Base-by-base conservation (phyloP, 2,329 filamentous ascomycete genomes). In the Diaporthe ampelina region DNA sequence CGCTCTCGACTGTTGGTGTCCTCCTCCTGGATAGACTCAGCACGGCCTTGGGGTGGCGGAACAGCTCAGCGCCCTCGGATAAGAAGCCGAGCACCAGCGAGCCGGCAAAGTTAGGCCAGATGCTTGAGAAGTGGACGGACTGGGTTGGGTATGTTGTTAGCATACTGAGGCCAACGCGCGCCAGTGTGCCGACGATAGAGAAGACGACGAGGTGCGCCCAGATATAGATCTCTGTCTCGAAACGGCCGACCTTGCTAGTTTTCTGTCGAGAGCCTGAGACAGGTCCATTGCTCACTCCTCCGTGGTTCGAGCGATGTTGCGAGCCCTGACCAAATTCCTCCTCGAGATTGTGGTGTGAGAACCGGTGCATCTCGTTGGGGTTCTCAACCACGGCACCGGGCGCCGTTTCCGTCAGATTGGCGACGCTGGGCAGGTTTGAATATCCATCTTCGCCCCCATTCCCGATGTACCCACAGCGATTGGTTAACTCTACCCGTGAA, bases 101-200 rank as follows among this genome's bases (percentile, higher is more conserved):
- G 1, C 95, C 95, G 1, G 87, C 90, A 58, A 97, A 92, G 79
- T 98, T 98, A 74, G 95, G 92, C 95, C 95, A 98, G 35, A 97
- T 83, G 1, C 93, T 91, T 65, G 91, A 89, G 72, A 94, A 95
- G 7, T 91, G 86, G 26, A 97, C 86, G 0, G 95, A 95, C 0
- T 93, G 90, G 26, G 92, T 93, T 1, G 93, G 91, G 81, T 97
- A 98, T 71, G 88, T 90, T 0, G 94, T 96, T 69, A 98, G 84
- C 56, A 93, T 92, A 80, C 95, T 91, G 10, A 98, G 84, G 7
- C 95, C 95, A 0, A 98, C 85, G 15, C 95, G 91, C 0, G 95
- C 94, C 32, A 98, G 88, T 0, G 95, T 97, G 54, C 96, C 95
- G 52, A 95, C 83, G n/a, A 98, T 89, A n/a, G 95, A 91, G 83